Evolutionary conservation across 129 eudicot species (phyloP).

Genomic region (Logfia minima): DNA sequence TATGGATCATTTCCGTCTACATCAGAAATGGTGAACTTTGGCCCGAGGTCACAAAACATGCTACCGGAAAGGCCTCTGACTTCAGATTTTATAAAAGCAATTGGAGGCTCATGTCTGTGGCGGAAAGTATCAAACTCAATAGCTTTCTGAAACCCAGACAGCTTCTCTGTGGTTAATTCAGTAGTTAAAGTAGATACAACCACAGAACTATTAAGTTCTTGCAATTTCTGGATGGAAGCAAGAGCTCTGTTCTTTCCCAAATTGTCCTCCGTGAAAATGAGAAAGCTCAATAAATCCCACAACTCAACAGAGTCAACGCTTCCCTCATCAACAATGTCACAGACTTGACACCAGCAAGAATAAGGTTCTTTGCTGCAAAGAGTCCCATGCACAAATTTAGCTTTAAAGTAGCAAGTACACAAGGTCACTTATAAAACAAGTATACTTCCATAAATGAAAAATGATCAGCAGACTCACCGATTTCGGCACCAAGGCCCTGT

Average conservation of each 20-base stretch:
- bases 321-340: constrained; percentile 84
- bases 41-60: constrained; percentile 79
- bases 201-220: constrained; percentile 84
- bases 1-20: constrained; percentile 85
- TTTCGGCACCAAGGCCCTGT: constrained; percentile 95
- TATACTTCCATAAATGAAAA: not conserved
- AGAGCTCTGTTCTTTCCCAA: constrained; percentile 89
- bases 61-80: constrained; percentile 78
- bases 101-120: constrained; percentile 75
- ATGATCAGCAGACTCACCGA: constrained; percentile 45
- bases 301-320: constrained; percentile 45
- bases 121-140: constrained; percentile 71
- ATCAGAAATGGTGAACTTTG: constrained; percentile 68
- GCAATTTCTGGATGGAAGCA: constrained; percentile 77
- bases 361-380: constrained; percentile 80
- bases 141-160: constrained; percentile 71
- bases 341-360: constrained; percentile 97
- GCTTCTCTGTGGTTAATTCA: constrained; percentile 64
- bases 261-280: constrained; percentile 67
- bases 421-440: not conserved
- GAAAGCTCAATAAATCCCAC: constrained; percentile 86
- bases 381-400: too few species aligned
- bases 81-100: constrained; percentile 75
- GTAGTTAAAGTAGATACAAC: constrained; percentile 58
- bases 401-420: not conserved